phyloP scores from a whole-genome alignment of 2,329 filamentous ascomycete species.

The Pezicula carpinea region DNA sequence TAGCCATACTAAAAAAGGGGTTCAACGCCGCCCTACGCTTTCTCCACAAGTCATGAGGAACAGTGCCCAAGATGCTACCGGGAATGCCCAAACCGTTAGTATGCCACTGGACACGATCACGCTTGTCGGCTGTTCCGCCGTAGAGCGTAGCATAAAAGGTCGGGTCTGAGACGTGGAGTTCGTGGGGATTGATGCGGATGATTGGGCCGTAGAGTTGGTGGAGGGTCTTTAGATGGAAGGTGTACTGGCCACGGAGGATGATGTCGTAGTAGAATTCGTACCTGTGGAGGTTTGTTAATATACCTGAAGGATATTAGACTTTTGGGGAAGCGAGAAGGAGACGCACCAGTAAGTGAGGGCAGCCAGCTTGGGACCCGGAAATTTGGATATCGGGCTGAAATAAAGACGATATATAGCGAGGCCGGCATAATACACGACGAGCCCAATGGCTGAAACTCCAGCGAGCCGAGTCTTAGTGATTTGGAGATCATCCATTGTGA shows the following conservation, averaged over 20 bases:
- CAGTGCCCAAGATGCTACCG: conserved; percentile 6
- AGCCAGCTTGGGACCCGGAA: conserved; percentile 26
- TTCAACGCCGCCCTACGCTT: conserved; percentile 8
- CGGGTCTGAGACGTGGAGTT: conserved; percentile 33
- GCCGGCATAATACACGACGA: background rate
- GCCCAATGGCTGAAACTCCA: background rate
- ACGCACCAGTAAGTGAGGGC: conserved; percentile 18
- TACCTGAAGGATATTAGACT: background rate
- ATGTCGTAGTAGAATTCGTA: conserved; percentile 37
- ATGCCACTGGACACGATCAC: conserved; percentile 12
- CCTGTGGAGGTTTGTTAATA: conserved; percentile 5
- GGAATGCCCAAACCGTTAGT: conserved; percentile 6
- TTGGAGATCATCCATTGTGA: too few species aligned
- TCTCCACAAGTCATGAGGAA: conserved; percentile 7
- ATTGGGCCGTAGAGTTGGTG: conserved; percentile 38
- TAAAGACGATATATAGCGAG: conserved; percentile 21
- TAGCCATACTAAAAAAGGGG: conserved; percentile 8
- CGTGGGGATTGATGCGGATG: conserved; percentile 32
- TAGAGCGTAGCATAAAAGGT: conserved; percentile 36
- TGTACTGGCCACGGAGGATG: conserved; percentile 36
- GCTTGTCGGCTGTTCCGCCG: conserved; percentile 13
- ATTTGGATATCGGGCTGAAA: conserved; percentile 10
- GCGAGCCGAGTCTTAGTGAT: background rate
- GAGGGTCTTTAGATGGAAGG: conserved; percentile 36
- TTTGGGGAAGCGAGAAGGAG: background rate